Percentiles rank a stretch among this genome's conserved stretches.
Evolutionary conservation across 306 rosid species (phyloP).

Genomic region (Cucumis sativus): DNA sequence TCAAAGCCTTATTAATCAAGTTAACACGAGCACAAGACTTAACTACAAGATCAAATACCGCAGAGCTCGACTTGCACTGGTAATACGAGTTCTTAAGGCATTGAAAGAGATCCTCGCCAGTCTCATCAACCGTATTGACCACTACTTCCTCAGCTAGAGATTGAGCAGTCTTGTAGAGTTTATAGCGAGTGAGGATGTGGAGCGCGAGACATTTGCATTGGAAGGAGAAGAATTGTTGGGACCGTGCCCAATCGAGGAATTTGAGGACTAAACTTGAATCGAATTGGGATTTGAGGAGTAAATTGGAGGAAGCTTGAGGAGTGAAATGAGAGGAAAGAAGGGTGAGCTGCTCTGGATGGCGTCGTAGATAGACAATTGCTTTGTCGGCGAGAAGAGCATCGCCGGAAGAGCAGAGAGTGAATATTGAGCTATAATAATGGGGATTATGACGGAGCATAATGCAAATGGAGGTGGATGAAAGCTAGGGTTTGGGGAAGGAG

Average conservation of each 20-base stretch:
- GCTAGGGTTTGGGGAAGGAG: neutral
- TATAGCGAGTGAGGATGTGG: conserved; percentile 71
- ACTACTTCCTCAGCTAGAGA: conserved; percentile 60
- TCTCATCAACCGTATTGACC: conserved; percentile 16
- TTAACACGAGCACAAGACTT: conserved; percentile 54
- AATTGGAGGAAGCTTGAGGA: conserved; percentile 53
- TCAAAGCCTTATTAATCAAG: conserved; percentile 32
- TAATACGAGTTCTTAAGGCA: conserved; percentile 45
- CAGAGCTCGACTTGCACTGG: conserved; percentile 46
- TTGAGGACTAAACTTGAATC: conserved; percentile 33
- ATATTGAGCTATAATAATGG: conserved; percentile 5
- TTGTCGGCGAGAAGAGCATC: conserved; percentile 30
- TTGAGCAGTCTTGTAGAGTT: conserved; percentile 58
- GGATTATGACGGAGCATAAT: conserved; percentile 26
- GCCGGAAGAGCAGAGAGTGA: conserved; percentile 23
- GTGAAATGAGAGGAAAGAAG: conserved; percentile 48
- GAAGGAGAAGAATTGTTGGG: conserved; percentile 37
- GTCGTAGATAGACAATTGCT: conserved; percentile 53
- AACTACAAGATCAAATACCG: conserved; percentile 56
- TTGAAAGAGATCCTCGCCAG: conserved; percentile 33
- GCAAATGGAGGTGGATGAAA: neutral
- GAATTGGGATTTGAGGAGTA: conserved; percentile 61
- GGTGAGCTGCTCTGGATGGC: conserved; percentile 48
- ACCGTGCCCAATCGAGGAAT: conserved; percentile 60
- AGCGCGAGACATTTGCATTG: conserved; percentile 65